Evolutionary conservation across 257 asterid species (phyloP).

Genomic region (Nicotiana noctiflora): DNA sequence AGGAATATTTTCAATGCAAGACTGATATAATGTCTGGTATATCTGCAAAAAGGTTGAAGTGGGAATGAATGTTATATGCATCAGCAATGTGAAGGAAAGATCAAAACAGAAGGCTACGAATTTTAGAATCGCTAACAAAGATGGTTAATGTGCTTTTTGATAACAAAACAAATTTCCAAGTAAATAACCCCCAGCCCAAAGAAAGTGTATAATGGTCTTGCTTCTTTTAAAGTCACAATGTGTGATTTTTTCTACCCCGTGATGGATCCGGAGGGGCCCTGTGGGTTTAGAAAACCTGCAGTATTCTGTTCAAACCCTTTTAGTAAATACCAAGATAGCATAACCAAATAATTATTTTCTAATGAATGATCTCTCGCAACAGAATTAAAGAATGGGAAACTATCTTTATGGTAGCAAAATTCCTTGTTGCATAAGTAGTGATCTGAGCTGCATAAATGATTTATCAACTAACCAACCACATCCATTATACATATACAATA

Average conservation of each 20-base stretch:
- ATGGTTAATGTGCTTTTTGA: neutral
- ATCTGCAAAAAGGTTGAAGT: conserved; percentile 47
- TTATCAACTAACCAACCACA: neutral
- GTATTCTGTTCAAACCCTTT: neutral
- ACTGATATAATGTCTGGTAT: conserved; percentile 61
- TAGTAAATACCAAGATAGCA: neutral
- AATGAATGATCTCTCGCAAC: neutral
- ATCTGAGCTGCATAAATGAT: neutral
- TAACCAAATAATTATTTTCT: neutral
- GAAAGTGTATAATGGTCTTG: neutral
- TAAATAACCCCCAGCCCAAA: neutral
- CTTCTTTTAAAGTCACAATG: neutral
- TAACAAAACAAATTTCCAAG: neutral
- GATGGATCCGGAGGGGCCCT: neutral
- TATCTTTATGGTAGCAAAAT: neutral
- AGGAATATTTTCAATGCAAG: conserved; percentile 54
- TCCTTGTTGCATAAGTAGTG: neutral
- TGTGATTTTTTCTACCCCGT: neutral
- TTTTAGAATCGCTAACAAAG: neutral
- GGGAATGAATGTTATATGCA: neutral
- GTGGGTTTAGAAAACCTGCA: neutral
- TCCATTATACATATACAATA: neutral
- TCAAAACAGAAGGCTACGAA: neutral
- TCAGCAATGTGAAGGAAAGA: neutral
- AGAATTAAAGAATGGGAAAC: neutral